Evolutionary conservation across 164 flowering plant genomes (phyloP), one percentile per base, ranked within the genome.

Genomic region (Paratinospora sagittata): DNA sequence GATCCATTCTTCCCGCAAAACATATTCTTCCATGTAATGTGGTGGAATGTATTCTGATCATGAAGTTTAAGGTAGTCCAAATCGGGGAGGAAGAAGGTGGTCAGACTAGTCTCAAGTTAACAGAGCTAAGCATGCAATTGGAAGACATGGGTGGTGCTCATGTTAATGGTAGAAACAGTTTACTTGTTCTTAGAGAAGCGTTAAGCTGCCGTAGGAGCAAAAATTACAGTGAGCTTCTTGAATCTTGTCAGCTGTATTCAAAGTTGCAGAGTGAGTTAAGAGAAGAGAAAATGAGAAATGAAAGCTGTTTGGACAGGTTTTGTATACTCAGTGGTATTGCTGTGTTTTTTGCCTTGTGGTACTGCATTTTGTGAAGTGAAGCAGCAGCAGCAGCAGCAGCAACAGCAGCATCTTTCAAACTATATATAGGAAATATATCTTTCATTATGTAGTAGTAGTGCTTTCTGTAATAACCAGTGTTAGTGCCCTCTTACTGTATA

Each of bases 121-220:
- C 85, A 2, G 97, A 93, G 74, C 81, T 93, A 37, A 88, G 92
- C 81, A 90, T 93, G 97, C 91, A 93, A 77, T 47, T 93, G 77
- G 96, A 87, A 78, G 98, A 93, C 81, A 89, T 91, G 96, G 96
- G 85, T 49, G 91, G 98, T 65, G 82, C 92, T 30, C 89, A 90
- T 75, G 89, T 93, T 12, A 91, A 91, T 74, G 98, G 98, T 41
- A 81, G 90, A 75, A 88, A 85, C 82, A 93, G 98, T 71, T 81
- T 93, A 82, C 86, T 88, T 58, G 87, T 93, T 19, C 90, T 93
- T 0, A 87, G 84, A 78, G 87, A 90, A 77, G 92, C 97, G 16
- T 74, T 93, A 17, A 82, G 88, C 75, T 89, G 92, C 73, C 79
- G 68, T 2, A 79, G 92, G 76, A 93, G 96, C 88, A 91, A 86